Evolutionary conservation across 345 rosid genomes (phyloP), one percentile per base, ranked within the genome.

Genomic region (Citrus hindsii): DNA sequence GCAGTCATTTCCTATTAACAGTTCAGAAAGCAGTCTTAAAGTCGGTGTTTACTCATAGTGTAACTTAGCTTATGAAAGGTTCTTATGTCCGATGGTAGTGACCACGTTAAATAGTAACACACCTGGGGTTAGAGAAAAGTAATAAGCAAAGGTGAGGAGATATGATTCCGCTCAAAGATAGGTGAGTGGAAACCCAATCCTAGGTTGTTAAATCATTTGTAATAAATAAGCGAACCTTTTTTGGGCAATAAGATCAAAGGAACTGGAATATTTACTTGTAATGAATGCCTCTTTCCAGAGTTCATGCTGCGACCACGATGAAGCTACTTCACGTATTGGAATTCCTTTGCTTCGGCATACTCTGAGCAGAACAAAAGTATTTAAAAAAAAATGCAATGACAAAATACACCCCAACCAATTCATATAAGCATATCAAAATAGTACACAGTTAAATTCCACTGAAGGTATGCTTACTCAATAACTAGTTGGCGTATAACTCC

Each of bases 401-500:
- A 75, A 7, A 48, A 73, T 40, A 74, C 37, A 35, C 37, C 37
- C 37, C 37, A 35, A 59, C 28, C 63, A 79, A 55, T 53, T 78
- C 61, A 74, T 19, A 9, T 21, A n/a, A 16, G 56, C 25, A 61
- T 30, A 30, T 46, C 76, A 25, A 22, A 66, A 46, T 13, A 53
- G 28, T 30, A 58, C 13, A 69, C 58, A 22, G 61, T 35, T 13
- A 28, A 77, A 33, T 35, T 66, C 68, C 30, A 58, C 79, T 48
- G 59, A 27, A 35, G 42, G 27, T 61, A 67, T 18, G 79, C 91
- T 84, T 87, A 92, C 98, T 95, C 97, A 9, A 91, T 88, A 79
- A 94, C 90, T n/a, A 94, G 79, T 76, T 90, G 91, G 81, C 98
- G 89, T 62, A 94, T 90, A 72, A 91, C 83, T 78, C 98, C 98